Evolutionary conservation across 176 grass and related monocot species (phyloP).

Genomic region (Avena sativa): DNA sequence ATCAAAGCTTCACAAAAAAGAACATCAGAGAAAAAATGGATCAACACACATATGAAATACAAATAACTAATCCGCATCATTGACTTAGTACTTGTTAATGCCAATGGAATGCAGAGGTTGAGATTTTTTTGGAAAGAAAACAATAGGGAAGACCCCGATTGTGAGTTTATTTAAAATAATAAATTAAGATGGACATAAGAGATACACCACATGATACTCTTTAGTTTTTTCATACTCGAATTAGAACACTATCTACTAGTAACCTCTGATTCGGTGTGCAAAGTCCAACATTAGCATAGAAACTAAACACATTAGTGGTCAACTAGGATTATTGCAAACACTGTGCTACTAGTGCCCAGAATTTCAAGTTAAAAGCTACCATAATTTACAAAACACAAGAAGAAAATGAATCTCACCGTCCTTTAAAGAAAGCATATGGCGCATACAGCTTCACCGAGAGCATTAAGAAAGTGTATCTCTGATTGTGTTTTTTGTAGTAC

Average conservation of each 20-base stretch:
- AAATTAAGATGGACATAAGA: too few relatives aligned
- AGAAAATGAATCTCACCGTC: conserved; percentile 2
- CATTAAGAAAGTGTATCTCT: not conserved
- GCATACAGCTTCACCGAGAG: conserved; percentile 1
- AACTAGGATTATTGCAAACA: not conserved
- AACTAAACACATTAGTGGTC: not conserved
- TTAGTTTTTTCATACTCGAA: not conserved
- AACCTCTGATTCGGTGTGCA: too few relatives aligned
- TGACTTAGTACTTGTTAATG: not conserved
- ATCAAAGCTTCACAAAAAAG: not conserved
- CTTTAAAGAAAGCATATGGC: conserved; percentile 32
- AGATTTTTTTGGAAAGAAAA: not conserved
- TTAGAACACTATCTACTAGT: not conserved
- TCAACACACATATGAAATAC: not conserved
- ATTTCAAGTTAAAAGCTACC: not conserved
- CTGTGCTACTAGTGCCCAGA: not conserved
- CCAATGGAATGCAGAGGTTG: not conserved
- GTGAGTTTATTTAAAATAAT: too few relatives aligned
- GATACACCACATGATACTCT: not conserved
- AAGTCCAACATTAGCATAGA: not conserved
- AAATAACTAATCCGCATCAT: not conserved
- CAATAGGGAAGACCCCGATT: not conserved
- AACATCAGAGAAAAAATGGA: not conserved
- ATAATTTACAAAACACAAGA: not conserved
- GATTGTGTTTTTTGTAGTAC: not conserved